Evolutionary conservation across 805 yeast genomes (phyloP).

Genomic region (Torulaspora quercuum): DNA sequence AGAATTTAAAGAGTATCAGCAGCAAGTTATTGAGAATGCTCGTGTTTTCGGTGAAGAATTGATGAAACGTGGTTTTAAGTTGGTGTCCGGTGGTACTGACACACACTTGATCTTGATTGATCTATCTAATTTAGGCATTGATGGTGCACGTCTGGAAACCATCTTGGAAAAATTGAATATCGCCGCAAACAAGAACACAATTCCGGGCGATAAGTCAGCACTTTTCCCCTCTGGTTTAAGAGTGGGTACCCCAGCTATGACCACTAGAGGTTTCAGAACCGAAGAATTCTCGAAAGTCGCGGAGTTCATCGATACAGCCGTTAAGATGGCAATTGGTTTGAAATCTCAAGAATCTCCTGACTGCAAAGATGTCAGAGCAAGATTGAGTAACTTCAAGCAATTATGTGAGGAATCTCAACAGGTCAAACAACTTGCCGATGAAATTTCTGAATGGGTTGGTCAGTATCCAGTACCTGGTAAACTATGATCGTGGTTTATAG

Average conservation of each 20-base stretch:
- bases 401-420: slow-evolving; percentile 62
- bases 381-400: slow-evolving; percentile 64
- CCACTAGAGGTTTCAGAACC: slow-evolving; percentile 85
- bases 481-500: slow-evolving; percentile 24
- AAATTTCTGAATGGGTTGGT: slow-evolving; percentile 69
- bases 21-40: slow-evolving; percentile 78
- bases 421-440: slow-evolving; percentile 57
- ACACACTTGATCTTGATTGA: slow-evolving; percentile 87
- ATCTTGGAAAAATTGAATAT: slow-evolving; percentile 86
- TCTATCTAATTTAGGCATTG: slow-evolving; percentile 69
- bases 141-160: slow-evolving; percentile 94
- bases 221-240: slow-evolving; percentile 94
- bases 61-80: slow-evolving; percentile 56
- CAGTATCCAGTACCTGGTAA: slow-evolving; percentile 89
- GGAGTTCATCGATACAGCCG: slow-evolving; percentile 74
- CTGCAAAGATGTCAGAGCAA: slow-evolving; percentile 59
- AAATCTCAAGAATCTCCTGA: slow-evolving; percentile 43
- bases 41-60: slow-evolving; percentile 69
- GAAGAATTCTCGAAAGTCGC: slow-evolving; percentile 80
- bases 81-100: slow-evolving; percentile 93
- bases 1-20: slow-evolving; percentile 83
- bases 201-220: slow-evolving; percentile 95
- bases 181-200: slow-evolving; percentile 93
- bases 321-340: slow-evolving; percentile 59
- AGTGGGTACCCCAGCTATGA: slow-evolving; percentile 98